Base-by-base conservation (phyloP, 306 rosid genomes). In the Mimosa bimucronata region DNA sequence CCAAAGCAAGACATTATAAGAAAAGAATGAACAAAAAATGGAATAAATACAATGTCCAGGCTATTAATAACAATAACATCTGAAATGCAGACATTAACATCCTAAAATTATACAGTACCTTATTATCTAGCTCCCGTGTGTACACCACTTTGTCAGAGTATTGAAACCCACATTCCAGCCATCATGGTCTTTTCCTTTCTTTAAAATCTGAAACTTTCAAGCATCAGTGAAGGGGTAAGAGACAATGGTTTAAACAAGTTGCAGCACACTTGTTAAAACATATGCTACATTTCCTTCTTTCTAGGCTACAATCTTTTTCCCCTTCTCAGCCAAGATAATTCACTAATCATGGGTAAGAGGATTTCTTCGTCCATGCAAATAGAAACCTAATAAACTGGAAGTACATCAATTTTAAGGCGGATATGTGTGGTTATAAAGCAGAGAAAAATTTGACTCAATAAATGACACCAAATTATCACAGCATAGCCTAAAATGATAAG, bases 131-230 rank as follows among this genome's bases (percentile, higher is more conserved):
- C 73, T 86, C 97, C 98, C 85, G 18, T 79, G 5, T 50, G 30
- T 31, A 62, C 5, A 74, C 98, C 97, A 88, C 94, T 88, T 77
- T 91, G 81, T 70, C 98, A 89, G n/a, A 26, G 79, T 87, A 85
- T 79, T 90, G 77, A 89, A 28, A 81, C 82, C 92, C 71, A 94
- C 66, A 70, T 79, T 84, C 98, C 98, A 94, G 73, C 90, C 94
- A 14, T 85, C 85, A 77, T 13, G 85, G 75, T 86, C 89, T 26
- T 81, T 81, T 71, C 76, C 65, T 71, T 80, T 83, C 41, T 42
- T 91, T 65, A 40, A 38, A 61, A 68, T 71, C 97, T 94, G 89
- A 77, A 57, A 67, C 71, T 71, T 21, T 53, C 42, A 82, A 70
- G 73, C 66, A 68, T 53, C 66, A 74, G 78, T 46, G 66, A 74